These are phyloP conservation scores for Fusarium burgessii DNA, from an alignment of 2,329 filamentous ascomycete genomes.

Conservation along the genomic window DNA sequence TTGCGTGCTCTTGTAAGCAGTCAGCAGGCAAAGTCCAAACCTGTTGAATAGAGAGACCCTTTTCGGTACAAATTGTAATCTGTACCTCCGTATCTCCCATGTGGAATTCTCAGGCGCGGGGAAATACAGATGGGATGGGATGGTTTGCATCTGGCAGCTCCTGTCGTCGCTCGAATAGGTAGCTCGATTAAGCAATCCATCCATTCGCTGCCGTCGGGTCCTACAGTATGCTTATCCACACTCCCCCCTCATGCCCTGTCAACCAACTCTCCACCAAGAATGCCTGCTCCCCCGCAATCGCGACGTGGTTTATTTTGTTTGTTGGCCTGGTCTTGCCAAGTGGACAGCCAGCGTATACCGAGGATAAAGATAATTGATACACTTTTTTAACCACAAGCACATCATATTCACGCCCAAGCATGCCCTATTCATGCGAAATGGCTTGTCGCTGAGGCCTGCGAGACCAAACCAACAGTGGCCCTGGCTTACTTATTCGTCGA, in stretches of 20 bases:
- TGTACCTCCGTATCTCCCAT: conserved; percentile 10
- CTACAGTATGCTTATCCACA: conserved; percentile 16
- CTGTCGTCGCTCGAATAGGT: conserved; percentile 18
- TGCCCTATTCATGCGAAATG: conserved; percentile 6
- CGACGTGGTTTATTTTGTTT: conserved; percentile 25
- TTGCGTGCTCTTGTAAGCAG: neutral
- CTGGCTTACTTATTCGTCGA: conserved; percentile 6
- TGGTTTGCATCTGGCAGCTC: conserved; percentile 30
- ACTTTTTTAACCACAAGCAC: neutral
- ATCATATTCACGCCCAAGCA: conserved; percentile 1
- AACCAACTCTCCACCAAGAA: conserved; percentile 23
- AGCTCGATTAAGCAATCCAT: conserved; percentile 11
- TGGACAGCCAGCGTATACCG: conserved; percentile 31
- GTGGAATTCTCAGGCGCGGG: conserved; percentile 19
- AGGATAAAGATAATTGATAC: conserved; percentile 7
- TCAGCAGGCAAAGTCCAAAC: conserved; percentile 16
- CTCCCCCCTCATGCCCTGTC: conserved; percentile 33
- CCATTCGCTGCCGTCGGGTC: too few species aligned
- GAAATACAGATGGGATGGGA: conserved; percentile 6
- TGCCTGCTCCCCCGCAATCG: conserved; percentile 39
- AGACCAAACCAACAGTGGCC: neutral
- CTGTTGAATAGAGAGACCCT: neutral
- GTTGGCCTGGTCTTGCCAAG: conserved; percentile 30
- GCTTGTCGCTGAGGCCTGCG: conserved; percentile 24
- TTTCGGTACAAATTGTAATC: neutral